Evolutionary conservation across 768 basidiomycete genomes (phyloP).

Genomic region (Russula sp.): DNA sequence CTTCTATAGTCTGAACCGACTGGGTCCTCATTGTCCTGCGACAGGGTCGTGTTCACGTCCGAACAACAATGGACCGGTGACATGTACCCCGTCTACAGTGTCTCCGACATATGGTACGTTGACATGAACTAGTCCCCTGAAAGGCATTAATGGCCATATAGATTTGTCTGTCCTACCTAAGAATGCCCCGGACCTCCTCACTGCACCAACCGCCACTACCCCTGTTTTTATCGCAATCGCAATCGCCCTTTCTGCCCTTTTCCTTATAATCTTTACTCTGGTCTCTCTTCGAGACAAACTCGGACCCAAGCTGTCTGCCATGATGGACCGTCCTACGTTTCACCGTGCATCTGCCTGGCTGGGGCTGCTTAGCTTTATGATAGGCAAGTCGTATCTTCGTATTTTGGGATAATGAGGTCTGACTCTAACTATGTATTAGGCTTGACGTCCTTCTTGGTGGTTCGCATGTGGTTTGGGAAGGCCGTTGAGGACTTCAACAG

Average conservation of each 20-base stretch:
- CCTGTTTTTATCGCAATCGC: constrained; percentile 63
- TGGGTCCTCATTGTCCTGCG: constrained; percentile 18
- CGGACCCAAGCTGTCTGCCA: constrained; percentile 47
- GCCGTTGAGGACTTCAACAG: constrained; percentile 74
- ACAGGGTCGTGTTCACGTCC: constrained; percentile 66
- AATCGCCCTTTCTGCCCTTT: constrained; percentile 53
- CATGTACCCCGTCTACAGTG: constrained; percentile 55
- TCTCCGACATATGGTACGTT: constrained; percentile 61
- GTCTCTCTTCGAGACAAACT: constrained; percentile 66
- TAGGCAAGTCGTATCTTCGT: constrained; percentile 45
- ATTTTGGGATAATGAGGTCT: not conserved
- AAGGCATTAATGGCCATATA: constrained; percentile 34
- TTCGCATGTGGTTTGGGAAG: constrained; percentile 81
- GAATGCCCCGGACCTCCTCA: constrained; percentile 54
- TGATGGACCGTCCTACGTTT: constrained; percentile 54
- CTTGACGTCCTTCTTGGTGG: constrained; percentile 62
- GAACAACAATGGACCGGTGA: constrained; percentile 48
- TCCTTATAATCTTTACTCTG: constrained; percentile 63
- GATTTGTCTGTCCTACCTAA: constrained; percentile 63
- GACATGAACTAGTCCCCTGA: constrained; percentile 2
- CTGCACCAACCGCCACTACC: constrained; percentile 58
- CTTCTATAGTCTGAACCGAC: not conserved
- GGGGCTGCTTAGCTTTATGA: constrained; percentile 71
- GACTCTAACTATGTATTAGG: constrained; percentile 41
- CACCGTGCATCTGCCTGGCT: constrained; percentile 68